These are phyloP conservation scores for Anethum foeniculum DNA, from an alignment of 140 eudicot species.

Conservation along the genomic window DNA sequence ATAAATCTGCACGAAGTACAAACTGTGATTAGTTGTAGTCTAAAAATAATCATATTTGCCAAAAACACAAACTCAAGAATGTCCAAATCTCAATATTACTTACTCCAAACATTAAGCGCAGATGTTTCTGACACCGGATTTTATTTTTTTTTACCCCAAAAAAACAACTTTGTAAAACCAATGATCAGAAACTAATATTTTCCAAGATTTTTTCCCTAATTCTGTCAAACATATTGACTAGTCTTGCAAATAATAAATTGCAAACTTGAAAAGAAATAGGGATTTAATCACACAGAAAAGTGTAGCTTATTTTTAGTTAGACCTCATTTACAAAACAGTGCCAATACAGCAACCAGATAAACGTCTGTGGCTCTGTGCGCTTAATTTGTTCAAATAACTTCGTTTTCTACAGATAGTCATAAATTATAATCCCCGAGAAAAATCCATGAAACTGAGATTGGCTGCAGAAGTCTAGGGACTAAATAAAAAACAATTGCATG, in stretches of 20 bases:
- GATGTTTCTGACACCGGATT: background rate
- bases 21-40: background rate
- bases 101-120: background rate
- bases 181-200: background rate
- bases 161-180: background rate
- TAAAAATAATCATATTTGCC: background rate
- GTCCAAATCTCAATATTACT: background rate
- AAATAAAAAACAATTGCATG: background rate
- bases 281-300: background rate
- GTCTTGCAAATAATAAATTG: background rate
- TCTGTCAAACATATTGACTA: background rate
- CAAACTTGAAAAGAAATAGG: background rate
- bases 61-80: background rate
- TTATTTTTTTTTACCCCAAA: background rate
- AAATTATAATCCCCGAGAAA: background rate
- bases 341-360: background rate
- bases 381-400: background rate
- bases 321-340: background rate
- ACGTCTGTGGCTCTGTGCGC: background rate
- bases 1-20: slow-evolving; percentile 44
- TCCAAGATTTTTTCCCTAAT: background rate
- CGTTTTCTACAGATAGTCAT: background rate
- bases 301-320: background rate
- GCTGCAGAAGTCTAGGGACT: background rate
- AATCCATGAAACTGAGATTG: background rate